Conservation (phyloP, 352 stramenopile species). For the Phytophthora cryptogea region DNA sequence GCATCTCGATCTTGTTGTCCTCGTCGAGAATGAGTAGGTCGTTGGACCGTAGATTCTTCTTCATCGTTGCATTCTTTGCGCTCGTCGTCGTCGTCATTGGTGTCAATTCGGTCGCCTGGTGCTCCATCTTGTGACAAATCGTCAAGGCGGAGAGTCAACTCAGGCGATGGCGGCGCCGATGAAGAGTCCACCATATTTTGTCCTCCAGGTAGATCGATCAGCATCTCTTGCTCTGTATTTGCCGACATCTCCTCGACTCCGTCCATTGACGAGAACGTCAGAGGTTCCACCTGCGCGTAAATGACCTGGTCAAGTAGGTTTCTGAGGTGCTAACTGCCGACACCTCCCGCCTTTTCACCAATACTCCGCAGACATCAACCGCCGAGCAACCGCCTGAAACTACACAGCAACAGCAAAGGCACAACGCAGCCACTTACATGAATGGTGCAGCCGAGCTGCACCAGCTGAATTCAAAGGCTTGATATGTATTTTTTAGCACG, state of each 20-base stretch:
- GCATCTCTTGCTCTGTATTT: conserved; percentile 11
- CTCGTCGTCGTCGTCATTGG: conserved; percentile 11
- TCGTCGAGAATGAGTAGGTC: conserved; percentile 3
- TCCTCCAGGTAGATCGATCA: conserved; percentile 2
- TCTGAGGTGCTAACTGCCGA: conserved; percentile 21
- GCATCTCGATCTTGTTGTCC: conserved; percentile 27
- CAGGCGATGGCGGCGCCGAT: conserved; percentile 8
- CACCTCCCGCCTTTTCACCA: conserved; percentile 11
- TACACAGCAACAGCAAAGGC: conserved; percentile 16
- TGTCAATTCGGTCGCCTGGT: conserved; percentile 3
- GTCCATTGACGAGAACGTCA: conserved; percentile 3
- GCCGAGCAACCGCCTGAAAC: conserved; percentile 28
- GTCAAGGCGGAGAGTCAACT: conserved; percentile 48
- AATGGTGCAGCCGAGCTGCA: conserved; percentile 20
- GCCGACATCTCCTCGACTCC: not conserved
- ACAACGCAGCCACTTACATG: conserved; percentile 11
- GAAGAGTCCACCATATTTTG: conserved; percentile 4
- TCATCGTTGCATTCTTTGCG: conserved; percentile 12
- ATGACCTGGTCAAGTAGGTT: conserved; percentile 27
- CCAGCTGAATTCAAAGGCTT: conserved; percentile 20
- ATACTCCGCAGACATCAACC: conserved; percentile 10
- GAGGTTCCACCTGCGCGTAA: conserved; percentile 2
- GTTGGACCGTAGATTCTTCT: conserved; percentile 8
- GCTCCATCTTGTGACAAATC: conserved; percentile 41
- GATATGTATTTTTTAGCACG: conserved; percentile 30